These are phyloP conservation scores for Licmophora abbreviata DNA, from an alignment of 108 stramenopile genomes.

Conservation along the genomic window DNA sequence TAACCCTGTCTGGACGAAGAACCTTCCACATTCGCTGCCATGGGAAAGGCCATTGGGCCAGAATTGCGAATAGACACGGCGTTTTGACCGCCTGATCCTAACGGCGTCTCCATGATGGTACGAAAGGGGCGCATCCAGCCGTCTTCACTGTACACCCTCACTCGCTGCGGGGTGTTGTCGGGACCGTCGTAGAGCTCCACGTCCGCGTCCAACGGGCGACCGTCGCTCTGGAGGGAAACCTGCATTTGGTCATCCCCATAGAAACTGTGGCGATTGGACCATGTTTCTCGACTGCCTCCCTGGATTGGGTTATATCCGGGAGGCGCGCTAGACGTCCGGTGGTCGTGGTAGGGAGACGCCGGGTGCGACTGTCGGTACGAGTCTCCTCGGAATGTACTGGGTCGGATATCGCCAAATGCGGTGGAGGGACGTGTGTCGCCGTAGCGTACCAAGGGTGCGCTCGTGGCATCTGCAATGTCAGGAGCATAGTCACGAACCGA, in stretches of 20 bases:
- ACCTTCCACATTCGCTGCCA: slow-evolving; percentile 1
- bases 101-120: slow-evolving; percentile 22
- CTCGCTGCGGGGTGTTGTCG: slow-evolving; percentile 28
- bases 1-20: neutral
- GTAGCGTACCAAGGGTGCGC: no score
- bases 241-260: neutral
- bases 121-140: slow-evolving; percentile 28
- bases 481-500: no score
- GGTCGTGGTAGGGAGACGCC: no score
- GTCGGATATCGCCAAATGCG: no score
- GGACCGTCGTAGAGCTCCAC: slow-evolving; percentile 44
- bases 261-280: neutral
- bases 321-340: no score
- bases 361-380: no score
- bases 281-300: neutral
- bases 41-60: slow-evolving; percentile 29
- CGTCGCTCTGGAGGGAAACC: slow-evolving; percentile 27
- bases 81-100: slow-evolving; percentile 1
- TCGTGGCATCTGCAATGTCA: no score
- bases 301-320: neutral
- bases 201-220: slow-evolving; percentile 22
- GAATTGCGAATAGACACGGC: slow-evolving; percentile 27
- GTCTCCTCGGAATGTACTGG: no score
- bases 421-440: no score
- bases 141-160: slow-evolving; percentile 39